Conservation (phyloP, 1,139 yeast species). For the Sugiyamaella grinbergsii region DNA sequence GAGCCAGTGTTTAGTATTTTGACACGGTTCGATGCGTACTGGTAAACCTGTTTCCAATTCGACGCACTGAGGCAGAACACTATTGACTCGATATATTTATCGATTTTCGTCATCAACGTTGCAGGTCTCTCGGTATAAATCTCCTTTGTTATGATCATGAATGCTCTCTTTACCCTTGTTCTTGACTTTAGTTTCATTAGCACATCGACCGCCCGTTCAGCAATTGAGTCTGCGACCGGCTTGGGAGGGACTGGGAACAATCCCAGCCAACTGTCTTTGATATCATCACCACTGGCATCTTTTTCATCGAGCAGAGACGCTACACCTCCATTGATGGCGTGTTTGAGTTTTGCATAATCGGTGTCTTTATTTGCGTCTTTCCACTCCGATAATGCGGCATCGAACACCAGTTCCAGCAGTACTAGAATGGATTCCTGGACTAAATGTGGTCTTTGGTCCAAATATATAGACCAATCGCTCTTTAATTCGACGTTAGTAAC, state of each 20-base stretch:
- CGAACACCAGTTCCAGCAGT: conserved; percentile 39
- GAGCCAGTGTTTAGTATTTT: conserved; percentile 8
- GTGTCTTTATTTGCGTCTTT: conserved; percentile 30
- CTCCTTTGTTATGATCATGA: conserved; percentile 20
- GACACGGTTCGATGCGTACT: conserved; percentile 20
- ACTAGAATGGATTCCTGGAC: conserved; percentile 39
- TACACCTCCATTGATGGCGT: neutral
- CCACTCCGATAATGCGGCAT: conserved; percentile 43
- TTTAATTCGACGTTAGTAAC: neutral
- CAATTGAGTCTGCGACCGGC: conserved; percentile 32
- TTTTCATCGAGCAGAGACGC: conserved; percentile 12
- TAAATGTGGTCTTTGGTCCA: conserved; percentile 36
- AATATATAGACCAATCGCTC: conserved; percentile 26
- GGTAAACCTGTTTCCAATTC: conserved; percentile 50
- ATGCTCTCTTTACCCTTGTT: conserved; percentile 19
- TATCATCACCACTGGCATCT: conserved; percentile 27
- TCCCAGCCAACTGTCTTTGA: conserved; percentile 27
- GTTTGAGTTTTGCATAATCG: conserved; percentile 19
- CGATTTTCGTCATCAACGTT: conserved; percentile 47
- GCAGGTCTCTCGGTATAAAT: conserved; percentile 19
- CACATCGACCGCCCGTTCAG: conserved; percentile 33
- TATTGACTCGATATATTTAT: conserved; percentile 49
- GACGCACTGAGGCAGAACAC: conserved; percentile 57
- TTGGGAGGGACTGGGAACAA: conserved; percentile 40
- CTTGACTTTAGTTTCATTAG: conserved; percentile 23